Percentiles rank a stretch among this genome's conserved stretches.
Conservation (phyloP, 768 basidiomycete genomes). For the Lentinula sp. region DNA sequence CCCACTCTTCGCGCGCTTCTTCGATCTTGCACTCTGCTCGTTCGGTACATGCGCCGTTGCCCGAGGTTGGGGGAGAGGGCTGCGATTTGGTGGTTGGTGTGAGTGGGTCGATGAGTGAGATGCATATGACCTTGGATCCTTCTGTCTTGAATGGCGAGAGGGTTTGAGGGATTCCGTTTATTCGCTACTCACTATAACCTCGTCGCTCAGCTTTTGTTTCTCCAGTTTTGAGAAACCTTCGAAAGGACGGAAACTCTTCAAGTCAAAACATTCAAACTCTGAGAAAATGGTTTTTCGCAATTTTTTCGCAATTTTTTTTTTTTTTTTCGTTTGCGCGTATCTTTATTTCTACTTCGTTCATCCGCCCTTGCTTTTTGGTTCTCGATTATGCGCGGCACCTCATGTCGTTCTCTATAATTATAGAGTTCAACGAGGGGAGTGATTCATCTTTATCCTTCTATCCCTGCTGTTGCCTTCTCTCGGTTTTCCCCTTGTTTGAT, state of each 20-base stretch:
- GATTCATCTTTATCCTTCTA: not conserved
- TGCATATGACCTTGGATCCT: not conserved
- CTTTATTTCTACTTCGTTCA: not conserved
- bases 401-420: not conserved
- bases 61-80: not conserved
- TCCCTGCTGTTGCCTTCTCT: not conserved
- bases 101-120: not conserved
- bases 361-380: too few relatives aligned
- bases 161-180: not conserved
- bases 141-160: not conserved
- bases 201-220: too few relatives aligned
- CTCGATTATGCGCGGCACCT: not conserved
- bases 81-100: not conserved
- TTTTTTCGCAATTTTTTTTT: too few relatives aligned
- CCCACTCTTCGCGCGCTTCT: not conserved
- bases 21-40: not conserved
- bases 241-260: too few relatives aligned
- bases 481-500: not conserved
- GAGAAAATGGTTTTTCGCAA: not conserved
- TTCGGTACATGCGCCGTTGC: not conserved
- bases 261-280: too few relatives aligned
- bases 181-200: not conserved
- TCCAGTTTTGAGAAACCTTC: too few relatives aligned
- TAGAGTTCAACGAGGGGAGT: not conserved
- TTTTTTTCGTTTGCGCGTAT: not conserved